Percentiles rank a stretch among this genome's conserved stretches.
These are phyloP conservation scores for Saturnispora halmiae DNA, from an alignment of 805 yeast genomes.

Conservation along the genomic window DNA sequence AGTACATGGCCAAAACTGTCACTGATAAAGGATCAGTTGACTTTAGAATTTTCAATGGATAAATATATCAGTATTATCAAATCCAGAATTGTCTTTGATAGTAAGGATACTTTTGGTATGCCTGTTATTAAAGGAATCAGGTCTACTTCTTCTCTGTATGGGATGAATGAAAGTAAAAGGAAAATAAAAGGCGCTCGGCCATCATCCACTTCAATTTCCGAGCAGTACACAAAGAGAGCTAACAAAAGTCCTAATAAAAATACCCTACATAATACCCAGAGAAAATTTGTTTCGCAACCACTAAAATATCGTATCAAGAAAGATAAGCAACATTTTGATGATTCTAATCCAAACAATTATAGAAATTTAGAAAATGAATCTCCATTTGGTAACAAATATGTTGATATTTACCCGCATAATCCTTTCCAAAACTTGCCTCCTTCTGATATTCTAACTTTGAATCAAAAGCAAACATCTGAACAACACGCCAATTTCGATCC, in stretches of 20 bases:
- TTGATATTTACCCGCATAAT: not conserved
- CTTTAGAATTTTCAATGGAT: conserved; percentile 82
- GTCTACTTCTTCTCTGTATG: conserved; percentile 5
- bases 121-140: conserved; percentile 6
- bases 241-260: not conserved
- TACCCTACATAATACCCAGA: not conserved
- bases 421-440: too few relatives aligned
- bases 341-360: not conserved
- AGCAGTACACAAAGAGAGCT: not conserved
- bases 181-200: not conserved
- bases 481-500: not conserved
- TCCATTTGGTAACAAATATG: conserved; percentile 3
- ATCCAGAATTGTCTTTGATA: conserved; percentile 43
- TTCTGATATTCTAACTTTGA: too few relatives aligned
- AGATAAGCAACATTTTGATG: not conserved
- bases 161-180: not conserved
- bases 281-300: not conserved
- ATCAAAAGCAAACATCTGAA: not conserved
- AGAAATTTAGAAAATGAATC: conserved; percentile 3
- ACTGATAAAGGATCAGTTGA: conserved; percentile 79
- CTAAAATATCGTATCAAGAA: not conserved
- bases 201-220: conserved; percentile 5
- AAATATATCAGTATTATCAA: conserved; percentile 61
- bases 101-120: not conserved
- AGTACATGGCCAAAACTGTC: conserved; percentile 93